These are phyloP conservation scores for Pythium brassicae DNA, from an alignment of 352 stramenopile genomes.

Conservation along the genomic window DNA sequence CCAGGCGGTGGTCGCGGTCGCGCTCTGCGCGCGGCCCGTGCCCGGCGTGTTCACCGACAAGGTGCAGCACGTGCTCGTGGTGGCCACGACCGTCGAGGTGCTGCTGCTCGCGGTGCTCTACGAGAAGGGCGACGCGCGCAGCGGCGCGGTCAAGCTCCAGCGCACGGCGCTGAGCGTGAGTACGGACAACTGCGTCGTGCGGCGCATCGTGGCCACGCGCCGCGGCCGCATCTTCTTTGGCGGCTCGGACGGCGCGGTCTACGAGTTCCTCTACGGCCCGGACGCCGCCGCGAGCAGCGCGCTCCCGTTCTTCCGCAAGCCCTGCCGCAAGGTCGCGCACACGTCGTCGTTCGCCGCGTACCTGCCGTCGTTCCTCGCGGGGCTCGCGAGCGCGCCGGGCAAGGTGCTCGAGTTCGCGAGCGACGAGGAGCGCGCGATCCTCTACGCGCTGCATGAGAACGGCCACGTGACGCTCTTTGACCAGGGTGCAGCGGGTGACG, in stretches of 20 bases:
- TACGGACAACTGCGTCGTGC: slow-evolving; percentile 93
- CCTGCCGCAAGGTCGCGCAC: slow-evolving; percentile 92
- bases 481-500: slow-evolving; percentile 41
- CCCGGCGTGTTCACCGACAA: slow-evolving; percentile 90
- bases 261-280: slow-evolving; percentile 87
- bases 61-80: slow-evolving; percentile 93
- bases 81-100: slow-evolving; percentile 94
- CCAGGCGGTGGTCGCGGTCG: slow-evolving; percentile 92
- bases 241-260: slow-evolving; percentile 93
- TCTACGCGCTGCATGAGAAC: slow-evolving; percentile 91
- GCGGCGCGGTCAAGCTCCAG: slow-evolving; percentile 43
- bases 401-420: slow-evolving; percentile 87
- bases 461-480: slow-evolving; percentile 77
- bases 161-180: slow-evolving; percentile 89
- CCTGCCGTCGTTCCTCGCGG: slow-evolving; percentile 70
- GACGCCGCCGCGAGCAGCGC: slow-evolving; percentile 29
- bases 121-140: slow-evolving; percentile 37
- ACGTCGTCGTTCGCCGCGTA: slow-evolving; percentile 83
- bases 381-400: slow-evolving; percentile 68
- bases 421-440: slow-evolving; percentile 84
- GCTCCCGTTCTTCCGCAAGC: slow-evolving; percentile 42
- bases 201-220: slow-evolving; percentile 83
- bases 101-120: slow-evolving; percentile 90
- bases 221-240: slow-evolving; percentile 95
- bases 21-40: slow-evolving; percentile 79